Percentiles rank a stretch among this genome's conserved stretches.
Evolutionary conservation across 1,139 yeast genomes (phyloP).

Genomic region (Meyerozyma elateridarum): DNA sequence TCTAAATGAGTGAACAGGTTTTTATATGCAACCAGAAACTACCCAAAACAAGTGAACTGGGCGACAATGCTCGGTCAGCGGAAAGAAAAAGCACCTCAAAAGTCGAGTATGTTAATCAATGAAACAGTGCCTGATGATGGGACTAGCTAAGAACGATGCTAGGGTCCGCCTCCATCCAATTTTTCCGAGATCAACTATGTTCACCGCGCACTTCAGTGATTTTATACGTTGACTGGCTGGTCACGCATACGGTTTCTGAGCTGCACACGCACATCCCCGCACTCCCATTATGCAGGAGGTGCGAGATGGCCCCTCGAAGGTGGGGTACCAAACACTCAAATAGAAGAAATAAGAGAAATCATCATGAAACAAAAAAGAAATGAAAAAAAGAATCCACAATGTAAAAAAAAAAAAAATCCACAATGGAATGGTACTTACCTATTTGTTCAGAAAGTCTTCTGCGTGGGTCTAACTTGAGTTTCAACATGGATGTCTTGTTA

Average conservation of each 20-base stretch:
- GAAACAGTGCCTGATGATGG: too few relatives aligned
- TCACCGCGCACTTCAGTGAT: too few relatives aligned
- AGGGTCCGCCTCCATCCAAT: too few relatives aligned
- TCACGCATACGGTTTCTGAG: slow-evolving; percentile 1
- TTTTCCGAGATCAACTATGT: too few relatives aligned
- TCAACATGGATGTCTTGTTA: slow-evolving; percentile 16
- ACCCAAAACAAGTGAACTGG: too few relatives aligned
- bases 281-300: slow-evolving; percentile 5
- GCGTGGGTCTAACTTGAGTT: slow-evolving; percentile 12
- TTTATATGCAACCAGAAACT: slow-evolving; percentile 4
- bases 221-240: slow-evolving; percentile 4
- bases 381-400: background rate
- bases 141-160: too few relatives aligned
- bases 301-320: slow-evolving; percentile 9
- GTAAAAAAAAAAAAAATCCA: slow-evolving; percentile 10
- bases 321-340: slow-evolving; percentile 7
- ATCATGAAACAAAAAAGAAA: slow-evolving; percentile 1
- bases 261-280: slow-evolving; percentile 4
- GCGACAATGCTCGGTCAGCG: too few relatives aligned
- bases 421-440: slow-evolving; percentile 46
- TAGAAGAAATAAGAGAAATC: slow-evolving; percentile 5
- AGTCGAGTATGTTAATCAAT: too few relatives aligned
- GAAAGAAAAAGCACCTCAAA: too few relatives aligned
- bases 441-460: slow-evolving; percentile 28
- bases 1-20: slow-evolving; percentile 6